phyloP scores from a whole-genome alignment of 139 green algal species.

The Mesotaenium endlicherianum region DNA sequence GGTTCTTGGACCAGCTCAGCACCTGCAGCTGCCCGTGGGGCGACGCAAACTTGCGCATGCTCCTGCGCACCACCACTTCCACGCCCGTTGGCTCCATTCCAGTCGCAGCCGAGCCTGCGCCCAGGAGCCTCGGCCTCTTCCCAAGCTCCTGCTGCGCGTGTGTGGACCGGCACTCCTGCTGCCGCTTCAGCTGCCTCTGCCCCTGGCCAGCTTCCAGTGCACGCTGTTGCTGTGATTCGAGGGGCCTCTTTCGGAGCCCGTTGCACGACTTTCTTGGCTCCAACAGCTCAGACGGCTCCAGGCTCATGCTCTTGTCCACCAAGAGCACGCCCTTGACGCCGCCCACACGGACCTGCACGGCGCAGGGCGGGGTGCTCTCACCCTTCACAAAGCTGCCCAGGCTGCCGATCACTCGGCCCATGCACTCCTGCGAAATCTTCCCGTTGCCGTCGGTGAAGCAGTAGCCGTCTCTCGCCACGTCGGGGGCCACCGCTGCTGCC shows the following conservation, averaged over 20 bases:
- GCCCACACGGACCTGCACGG: constrained; percentile 46
- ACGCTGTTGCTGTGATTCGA: too few relatives aligned
- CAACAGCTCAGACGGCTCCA: too few relatives aligned
- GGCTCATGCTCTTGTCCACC: not conserved
- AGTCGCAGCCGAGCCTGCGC: not conserved
- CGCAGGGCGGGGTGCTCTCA: not conserved
- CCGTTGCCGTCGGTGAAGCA: constrained; percentile 62
- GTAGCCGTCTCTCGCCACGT: constrained; percentile 49
- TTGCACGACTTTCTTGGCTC: too few relatives aligned
- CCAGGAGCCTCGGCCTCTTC: too few relatives aligned
- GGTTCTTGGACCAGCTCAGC: constrained; percentile 2
- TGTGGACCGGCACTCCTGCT: too few relatives aligned
- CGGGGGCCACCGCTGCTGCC: constrained; percentile 1
- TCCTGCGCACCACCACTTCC: constrained; percentile 32
- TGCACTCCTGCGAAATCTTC: constrained; percentile 42
- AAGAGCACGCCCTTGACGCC: constrained; percentile 57
- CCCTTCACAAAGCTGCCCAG: not conserved
- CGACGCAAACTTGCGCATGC: constrained; percentile 57
- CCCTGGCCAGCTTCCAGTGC: not conserved
- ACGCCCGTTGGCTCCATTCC: too few relatives aligned
- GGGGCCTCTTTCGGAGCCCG: too few relatives aligned
- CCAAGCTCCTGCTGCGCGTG: too few relatives aligned
- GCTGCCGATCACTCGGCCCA: constrained; percentile 7
- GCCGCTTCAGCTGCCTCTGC: not conserved
- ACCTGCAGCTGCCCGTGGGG: constrained; percentile 46